Evolutionary conservation across 108 stramenopile species (phyloP), one percentile per base, ranked within the genome.

Genomic region (Pseudonitzschia multistriata): DNA sequence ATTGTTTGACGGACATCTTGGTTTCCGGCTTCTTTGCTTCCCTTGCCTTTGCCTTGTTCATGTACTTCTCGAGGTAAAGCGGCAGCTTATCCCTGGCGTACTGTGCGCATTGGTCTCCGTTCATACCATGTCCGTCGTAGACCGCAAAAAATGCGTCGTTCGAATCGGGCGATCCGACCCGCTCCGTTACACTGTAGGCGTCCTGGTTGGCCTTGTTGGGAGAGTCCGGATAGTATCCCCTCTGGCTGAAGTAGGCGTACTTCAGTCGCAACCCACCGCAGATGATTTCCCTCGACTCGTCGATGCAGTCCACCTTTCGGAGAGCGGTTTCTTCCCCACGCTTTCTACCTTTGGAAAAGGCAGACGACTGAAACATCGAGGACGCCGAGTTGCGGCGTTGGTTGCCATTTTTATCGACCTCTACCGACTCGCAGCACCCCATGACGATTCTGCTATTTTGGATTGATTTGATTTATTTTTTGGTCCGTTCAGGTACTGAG

Each of bases 191-290:
- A 13, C 68, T 74, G 77, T 80, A 93, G 2, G 89, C 79, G 77
- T 96, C 96, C 71, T 96, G 96, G 81, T 96, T 96, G 36, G 91
- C 77, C 73, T 96, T 96, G 82, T 90, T 66, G 14, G 81, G 74
- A 62, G 89, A 88, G 39, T 96, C 93, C 10, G 93, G 96, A 71
- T 96, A 96, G 75, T 88, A 93, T 5, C 96, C 96, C 47, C 91
- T 76, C 64, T 94, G 92, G 60, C 83, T 83, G 35, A 94, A 61
- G 63, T 75, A 94, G 25, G 93, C 96, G 65, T 88, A 96, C 0
- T 92, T 71, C 2, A 94, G 37, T 34, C 78, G 65, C 52, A 88
- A 73, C 11, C 91, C 90, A 45, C 83, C 91, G 29, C 77, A 78
- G 22, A 78, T 63, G 17, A 78, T 72, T 45, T 78, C 77, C 45